Conservation (phyloP, 306 rosid genomes). For the Lotus japonicus region DNA sequence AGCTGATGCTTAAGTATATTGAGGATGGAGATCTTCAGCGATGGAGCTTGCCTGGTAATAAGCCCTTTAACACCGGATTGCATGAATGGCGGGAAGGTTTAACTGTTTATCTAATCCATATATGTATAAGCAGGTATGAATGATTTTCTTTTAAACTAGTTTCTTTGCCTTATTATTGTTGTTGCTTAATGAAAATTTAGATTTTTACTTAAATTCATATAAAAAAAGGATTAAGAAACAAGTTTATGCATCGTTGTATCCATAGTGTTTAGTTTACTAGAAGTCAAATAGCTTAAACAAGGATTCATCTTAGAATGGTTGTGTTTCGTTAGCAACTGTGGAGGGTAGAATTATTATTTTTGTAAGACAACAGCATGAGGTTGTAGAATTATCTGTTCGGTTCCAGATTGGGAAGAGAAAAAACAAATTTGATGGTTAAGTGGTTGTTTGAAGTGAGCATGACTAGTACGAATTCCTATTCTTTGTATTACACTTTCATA, state of each 20-base stretch:
- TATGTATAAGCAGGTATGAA: slow-evolving; percentile 72
- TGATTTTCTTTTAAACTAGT: not conserved
- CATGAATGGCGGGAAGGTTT: slow-evolving; percentile 63
- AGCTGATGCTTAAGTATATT: slow-evolving; percentile 57
- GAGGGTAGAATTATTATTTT: not conserved
- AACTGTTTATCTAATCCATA: slow-evolving; percentile 71
- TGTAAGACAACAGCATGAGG: not conserved
- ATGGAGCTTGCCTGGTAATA: slow-evolving; percentile 54
- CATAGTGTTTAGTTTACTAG: not conserved
- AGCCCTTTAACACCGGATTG: slow-evolving; percentile 57
- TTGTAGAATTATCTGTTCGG: not conserved
- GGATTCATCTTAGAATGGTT: not conserved
- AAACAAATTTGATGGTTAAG: not conserved
- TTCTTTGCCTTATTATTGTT: not conserved
- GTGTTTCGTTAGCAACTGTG: not conserved
- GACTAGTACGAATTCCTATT: not conserved
- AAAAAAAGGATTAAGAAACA: slow-evolving; percentile 1
- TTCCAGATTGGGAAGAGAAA: not conserved
- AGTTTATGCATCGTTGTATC: not conserved
- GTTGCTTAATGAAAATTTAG: not conserved
- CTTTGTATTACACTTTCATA: not conserved
- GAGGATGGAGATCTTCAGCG: slow-evolving; percentile 68
- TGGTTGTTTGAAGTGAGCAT: slow-evolving; percentile 10
- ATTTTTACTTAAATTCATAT: not conserved
- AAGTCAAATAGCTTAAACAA: not conserved